phyloP scores from a whole-genome alignment of 2,329 filamentous ascomycete genomes.

The Hypoxylon sp. region DNA sequence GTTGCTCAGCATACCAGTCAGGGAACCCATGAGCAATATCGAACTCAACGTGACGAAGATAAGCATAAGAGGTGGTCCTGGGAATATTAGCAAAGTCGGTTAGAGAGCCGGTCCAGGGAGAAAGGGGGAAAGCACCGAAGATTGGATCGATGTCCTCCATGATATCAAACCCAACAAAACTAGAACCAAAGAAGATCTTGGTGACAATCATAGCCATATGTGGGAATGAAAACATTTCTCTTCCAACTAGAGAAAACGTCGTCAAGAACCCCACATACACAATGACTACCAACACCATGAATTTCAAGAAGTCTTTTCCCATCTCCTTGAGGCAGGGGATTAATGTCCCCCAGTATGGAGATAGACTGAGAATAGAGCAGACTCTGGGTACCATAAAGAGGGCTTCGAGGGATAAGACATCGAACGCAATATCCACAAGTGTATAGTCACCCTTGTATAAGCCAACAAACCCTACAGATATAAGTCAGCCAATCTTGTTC shows the following conservation, averaged over 20 bases:
- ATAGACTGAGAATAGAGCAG: conserved; percentile 85
- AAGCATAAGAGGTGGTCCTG: conserved; percentile 68
- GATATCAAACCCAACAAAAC: conserved; percentile 76
- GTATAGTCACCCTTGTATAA: conserved; percentile 65
- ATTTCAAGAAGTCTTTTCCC: conserved; percentile 85
- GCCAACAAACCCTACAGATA: conserved; percentile 68
- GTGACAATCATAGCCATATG: conserved; percentile 80
- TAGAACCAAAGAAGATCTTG: conserved; percentile 83
- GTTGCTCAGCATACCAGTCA: conserved; percentile 82
- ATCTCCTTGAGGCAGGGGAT: conserved; percentile 94
- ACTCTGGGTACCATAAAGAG: conserved; percentile 90
- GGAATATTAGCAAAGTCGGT: conserved; percentile 16
- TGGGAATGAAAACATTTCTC: conserved; percentile 69
- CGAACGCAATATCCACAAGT: conserved; percentile 82
- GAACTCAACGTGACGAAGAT: conserved; percentile 81
- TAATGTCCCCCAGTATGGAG: conserved; percentile 88
- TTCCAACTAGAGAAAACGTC: conserved; percentile 81
- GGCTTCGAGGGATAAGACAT: conserved; percentile 88
- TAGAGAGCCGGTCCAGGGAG: too few relatives aligned
- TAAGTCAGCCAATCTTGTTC: neutral
- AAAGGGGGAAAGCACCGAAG: conserved; percentile 50
- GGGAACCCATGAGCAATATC: conserved; percentile 79
- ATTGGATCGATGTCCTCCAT: conserved; percentile 68
- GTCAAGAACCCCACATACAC: conserved; percentile 90
- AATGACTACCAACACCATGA: conserved; percentile 79